phyloP scores from a whole-genome alignment of 2,329 filamentous ascomycete genomes.

The Ceratocystis huliohia region DNA sequence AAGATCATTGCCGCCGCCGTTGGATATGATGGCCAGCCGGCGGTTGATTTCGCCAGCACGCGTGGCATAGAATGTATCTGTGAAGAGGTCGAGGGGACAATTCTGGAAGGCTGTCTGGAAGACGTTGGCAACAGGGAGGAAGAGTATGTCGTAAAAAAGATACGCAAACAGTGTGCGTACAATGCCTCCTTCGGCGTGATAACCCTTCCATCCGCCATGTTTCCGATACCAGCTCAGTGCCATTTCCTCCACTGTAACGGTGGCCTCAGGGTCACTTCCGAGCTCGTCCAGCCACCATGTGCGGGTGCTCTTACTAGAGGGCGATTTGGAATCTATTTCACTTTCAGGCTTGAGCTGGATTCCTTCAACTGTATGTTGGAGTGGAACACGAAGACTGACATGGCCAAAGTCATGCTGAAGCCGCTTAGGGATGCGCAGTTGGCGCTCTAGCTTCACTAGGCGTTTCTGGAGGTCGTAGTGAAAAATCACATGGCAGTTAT shows the following conservation, averaged over 20 bases:
- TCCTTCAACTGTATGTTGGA: conserved; percentile 63
- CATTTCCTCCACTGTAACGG: conserved; percentile 89
- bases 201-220: conserved; percentile 75
- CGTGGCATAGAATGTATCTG: conserved; percentile 78
- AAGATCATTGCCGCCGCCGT: conserved; percentile 58
- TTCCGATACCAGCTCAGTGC: conserved; percentile 75
- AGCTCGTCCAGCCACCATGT: conserved; percentile 78
- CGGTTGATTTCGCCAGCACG: conserved; percentile 83
- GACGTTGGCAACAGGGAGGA: conserved; percentile 87
- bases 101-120: conserved; percentile 95
- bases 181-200: conserved; percentile 84
- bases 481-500: conserved; percentile 78
- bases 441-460: conserved; percentile 78
- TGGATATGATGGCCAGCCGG: conserved; percentile 73
- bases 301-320: conserved; percentile 42
- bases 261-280: conserved; percentile 45
- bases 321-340: not conserved
- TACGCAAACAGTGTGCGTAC: conserved; percentile 82
- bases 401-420: conserved; percentile 89
- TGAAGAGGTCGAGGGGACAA: conserved; percentile 82
- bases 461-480: conserved; percentile 93
- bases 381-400: conserved; percentile 61
- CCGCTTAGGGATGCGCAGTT: conserved; percentile 67
- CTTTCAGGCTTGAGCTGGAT: conserved; percentile 49
- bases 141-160: conserved; percentile 86